Conservation (phyloP, 257 asterid species). For the Jacaranda mimosifolia region DNA sequence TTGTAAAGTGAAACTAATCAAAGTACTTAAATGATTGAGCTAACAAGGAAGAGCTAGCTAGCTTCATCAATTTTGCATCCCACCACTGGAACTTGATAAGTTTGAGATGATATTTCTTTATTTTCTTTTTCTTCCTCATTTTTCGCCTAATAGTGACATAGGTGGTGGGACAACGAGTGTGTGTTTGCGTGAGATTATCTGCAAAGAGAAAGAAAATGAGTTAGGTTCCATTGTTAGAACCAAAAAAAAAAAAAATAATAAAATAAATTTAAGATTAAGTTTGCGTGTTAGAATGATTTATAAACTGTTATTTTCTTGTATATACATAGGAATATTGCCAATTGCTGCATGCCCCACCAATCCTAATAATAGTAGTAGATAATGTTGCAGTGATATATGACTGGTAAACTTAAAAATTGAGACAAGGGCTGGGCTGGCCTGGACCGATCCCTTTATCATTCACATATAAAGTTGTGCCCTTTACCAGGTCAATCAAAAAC, state of each 20-base stretch:
- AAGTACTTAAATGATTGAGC: constrained; percentile 38
- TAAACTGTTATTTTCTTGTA: background rate
- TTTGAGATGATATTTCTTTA: constrained; percentile 1
- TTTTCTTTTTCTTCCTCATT: background rate
- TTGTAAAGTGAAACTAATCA: constrained; percentile 10
- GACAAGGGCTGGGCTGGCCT: no score
- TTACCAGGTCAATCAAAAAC: background rate
- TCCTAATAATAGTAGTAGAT: background rate
- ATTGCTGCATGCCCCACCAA: constrained; percentile 21
- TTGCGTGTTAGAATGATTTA: no score
- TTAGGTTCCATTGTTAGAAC: background rate
- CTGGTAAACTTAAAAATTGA: background rate
- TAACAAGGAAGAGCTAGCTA: constrained; percentile 22
- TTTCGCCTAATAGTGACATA: constrained; percentile 12
- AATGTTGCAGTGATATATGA: constrained; percentile 25
- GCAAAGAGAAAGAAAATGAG: background rate
- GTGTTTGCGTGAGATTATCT: background rate
- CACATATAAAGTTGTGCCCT: background rate
- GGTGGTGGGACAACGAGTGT: background rate
- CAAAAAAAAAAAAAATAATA: no score
- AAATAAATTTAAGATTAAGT: no score
- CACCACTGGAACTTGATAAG: constrained; percentile 36
- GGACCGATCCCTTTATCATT: background rate
- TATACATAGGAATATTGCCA: background rate
- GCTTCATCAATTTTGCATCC: no score